Evolutionary conservation across 768 basidiomycete genomes (phyloP).

Genomic region (Lentinula guzmanii): DNA sequence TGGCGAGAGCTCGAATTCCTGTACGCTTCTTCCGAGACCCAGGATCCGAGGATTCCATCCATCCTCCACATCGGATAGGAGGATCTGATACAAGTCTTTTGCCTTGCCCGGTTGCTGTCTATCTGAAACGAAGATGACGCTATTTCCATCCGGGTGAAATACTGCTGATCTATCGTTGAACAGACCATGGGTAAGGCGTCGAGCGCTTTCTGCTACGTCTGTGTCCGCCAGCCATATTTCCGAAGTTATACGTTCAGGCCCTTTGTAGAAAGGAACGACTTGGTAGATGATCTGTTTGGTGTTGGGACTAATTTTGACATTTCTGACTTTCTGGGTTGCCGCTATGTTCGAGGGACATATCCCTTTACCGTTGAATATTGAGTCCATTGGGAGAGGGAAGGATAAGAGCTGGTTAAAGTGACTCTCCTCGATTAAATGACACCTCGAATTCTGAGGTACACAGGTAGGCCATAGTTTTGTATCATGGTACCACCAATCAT

Average conservation of each 20-base stretch:
- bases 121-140: constrained; percentile 25
- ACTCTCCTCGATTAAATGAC: background rate
- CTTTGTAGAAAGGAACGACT: constrained; percentile 23
- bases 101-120: constrained; percentile 22
- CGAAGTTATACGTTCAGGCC: constrained; percentile 15
- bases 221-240: constrained; percentile 25
- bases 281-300: constrained; percentile 24
- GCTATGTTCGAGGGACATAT: constrained; percentile 20
- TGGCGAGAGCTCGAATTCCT: constrained; percentile 26
- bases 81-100: constrained; percentile 15
- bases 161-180: constrained; percentile 23
- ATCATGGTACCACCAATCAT: background rate
- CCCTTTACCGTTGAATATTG: background rate
- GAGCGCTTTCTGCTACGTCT: constrained; percentile 19
- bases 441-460: background rate
- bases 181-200: constrained; percentile 19
- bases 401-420: background rate
- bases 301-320: constrained; percentile 26
- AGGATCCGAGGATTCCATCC: background rate
- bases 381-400: background rate
- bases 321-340: constrained; percentile 23
- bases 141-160: constrained; percentile 24
- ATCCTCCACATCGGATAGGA: background rate
- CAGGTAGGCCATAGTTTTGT: background rate
- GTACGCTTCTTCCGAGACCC: constrained; percentile 16